Evolutionary conservation across 768 basidiomycete genomes (phyloP), one percentile per base, ranked within the genome.

Genomic region (Tulasnella sp.): DNA sequence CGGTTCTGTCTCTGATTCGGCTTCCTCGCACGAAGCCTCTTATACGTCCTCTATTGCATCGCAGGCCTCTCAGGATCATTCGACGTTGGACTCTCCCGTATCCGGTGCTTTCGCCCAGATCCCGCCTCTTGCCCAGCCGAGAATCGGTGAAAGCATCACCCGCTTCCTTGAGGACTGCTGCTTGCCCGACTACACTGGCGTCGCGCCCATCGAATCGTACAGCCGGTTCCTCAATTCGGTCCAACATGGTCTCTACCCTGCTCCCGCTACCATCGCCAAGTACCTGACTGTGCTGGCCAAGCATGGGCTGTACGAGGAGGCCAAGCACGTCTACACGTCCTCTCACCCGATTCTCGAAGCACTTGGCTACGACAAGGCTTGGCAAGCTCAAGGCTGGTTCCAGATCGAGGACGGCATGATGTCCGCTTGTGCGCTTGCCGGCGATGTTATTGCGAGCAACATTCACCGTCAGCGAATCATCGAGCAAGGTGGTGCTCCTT

Each of bases 381-480:
- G 58, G 35, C 84, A 83, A 64, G 68, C 74, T 12, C 63, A 67
- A 19, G 74, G 74, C 1, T 98, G 93, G 92, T 78, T 81, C 66
- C 64, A 69, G 25, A 71, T 98, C 40, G 94, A 98, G 67, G 84
- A 94, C 67, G 74, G 77, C 58, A 97, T 97, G 91, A 75, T 98
- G 61, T 79, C 88, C 56, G 89, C 84, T 0, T 74, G 81, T 12
- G 90, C 89, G 1, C 86, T 93, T 62, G 75, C 80, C 0, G 91
- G 90, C 0, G 78, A 87, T 56, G 70, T 88, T 56, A 81, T 87
- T 46, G 74, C 78, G 12, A 93, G 91, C 3, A 87, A 88, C 66
- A 72, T 82, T 4, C 87, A 97, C 68, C 81, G 92, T 17, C 65
- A 71, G 17, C 77, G 88, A 42, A 81, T 99, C 32, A 72, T 94